A percentile compares a stretch with the other conserved stretches of the same genome.
Evolutionary conservation across 257 asterid genomes (phyloP).

Genomic region (Solanum piurae): DNA sequence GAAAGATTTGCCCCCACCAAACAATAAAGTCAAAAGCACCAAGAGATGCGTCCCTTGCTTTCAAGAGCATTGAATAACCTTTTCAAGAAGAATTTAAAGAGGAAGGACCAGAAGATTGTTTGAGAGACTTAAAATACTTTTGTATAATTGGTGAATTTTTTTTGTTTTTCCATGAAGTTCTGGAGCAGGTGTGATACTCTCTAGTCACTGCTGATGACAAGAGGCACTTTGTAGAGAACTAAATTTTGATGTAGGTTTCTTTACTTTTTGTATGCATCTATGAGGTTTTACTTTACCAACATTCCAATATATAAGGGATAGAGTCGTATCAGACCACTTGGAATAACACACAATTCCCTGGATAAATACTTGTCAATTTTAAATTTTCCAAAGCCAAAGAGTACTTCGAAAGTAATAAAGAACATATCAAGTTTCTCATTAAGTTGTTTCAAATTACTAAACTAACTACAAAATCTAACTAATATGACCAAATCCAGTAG

Average conservation of each 20-base stretch:
- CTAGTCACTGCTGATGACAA: not conserved
- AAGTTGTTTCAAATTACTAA: not conserved
- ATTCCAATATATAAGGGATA: not conserved
- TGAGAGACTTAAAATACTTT: not conserved
- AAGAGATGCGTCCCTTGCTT: not conserved
- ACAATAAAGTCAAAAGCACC: not conserved
- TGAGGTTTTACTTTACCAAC: not conserved
- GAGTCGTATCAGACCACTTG: not conserved
- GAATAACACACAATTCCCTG: not conserved
- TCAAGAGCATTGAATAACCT: not conserved
- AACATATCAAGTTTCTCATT: not conserved
- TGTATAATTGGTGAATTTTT: not conserved
- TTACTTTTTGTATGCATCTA: not conserved
- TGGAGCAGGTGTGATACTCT: not conserved
- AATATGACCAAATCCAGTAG: not conserved
- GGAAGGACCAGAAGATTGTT: not conserved
- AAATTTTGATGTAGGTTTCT: not conserved
- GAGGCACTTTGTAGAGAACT: not conserved
- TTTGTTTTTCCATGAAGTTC: not conserved
- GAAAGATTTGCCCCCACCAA: not conserved
- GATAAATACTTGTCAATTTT: not conserved
- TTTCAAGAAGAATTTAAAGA: not conserved
- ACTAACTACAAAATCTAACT: not conserved
- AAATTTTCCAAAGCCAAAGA: not conserved
- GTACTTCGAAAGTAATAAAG: not conserved